phyloP scores from a whole-genome alignment of 495 filamentous ascomycete genomes.

The Annulohypoxylon moriforme region DNA sequence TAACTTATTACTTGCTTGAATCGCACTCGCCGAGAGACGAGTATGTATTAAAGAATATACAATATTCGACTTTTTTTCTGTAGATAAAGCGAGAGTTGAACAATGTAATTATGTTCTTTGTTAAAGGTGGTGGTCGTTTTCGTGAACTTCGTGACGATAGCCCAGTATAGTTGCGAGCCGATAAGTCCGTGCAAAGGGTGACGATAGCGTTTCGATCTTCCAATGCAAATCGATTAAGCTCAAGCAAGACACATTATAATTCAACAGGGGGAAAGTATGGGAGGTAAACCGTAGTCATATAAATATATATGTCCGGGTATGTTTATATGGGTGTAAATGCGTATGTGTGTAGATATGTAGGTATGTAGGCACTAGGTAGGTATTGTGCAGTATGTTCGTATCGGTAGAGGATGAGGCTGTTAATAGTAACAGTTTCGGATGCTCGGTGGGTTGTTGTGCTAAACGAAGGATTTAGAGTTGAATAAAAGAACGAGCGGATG shows the following conservation, averaged over 20 bases:
- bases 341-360: background rate
- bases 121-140: background rate
- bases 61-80: slow-evolving; percentile 10
- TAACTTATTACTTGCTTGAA: background rate
- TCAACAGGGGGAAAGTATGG: slow-evolving; percentile 23
- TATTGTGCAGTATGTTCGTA: background rate
- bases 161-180: slow-evolving; percentile 4
- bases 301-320: background rate
- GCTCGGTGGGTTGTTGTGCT: slow-evolving; percentile 3
- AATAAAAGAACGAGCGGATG: slow-evolving; percentile 18
- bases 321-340: background rate
- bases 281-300: too few relatives aligned
- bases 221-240: slow-evolving; percentile 22
- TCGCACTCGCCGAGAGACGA: background rate
- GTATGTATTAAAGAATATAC: slow-evolving; percentile 23
- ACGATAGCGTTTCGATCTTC: slow-evolving; percentile 17
- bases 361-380: background rate
- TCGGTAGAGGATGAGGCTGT: slow-evolving; percentile 1
- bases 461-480: slow-evolving; percentile 11
- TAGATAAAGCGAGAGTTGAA: background rate
- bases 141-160: background rate
- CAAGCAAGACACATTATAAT: slow-evolving; percentile 28
- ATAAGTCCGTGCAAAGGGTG: background rate
- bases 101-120: background rate
- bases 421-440: background rate